Evolutionary conservation across 2,329 filamentous ascomycete genomes (phyloP).

Genomic region (Ophiosphaerella narmari): DNA sequence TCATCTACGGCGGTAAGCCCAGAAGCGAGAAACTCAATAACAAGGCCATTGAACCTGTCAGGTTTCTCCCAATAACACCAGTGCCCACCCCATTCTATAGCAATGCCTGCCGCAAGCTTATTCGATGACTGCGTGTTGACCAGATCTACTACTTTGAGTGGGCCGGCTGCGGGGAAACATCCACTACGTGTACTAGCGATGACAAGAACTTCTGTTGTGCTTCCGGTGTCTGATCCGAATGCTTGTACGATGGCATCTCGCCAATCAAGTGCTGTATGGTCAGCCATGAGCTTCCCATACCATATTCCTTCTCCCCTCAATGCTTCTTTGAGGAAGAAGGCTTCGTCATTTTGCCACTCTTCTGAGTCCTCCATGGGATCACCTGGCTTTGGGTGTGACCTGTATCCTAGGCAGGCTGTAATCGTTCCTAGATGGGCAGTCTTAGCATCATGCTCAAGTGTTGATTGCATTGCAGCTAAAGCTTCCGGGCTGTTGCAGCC

Average conservation of each 20-base stretch:
- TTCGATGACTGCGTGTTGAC: slow-evolving; percentile 13
- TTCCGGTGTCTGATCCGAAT: slow-evolving; percentile 21
- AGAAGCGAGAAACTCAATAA: slow-evolving; percentile 13
- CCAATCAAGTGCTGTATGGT: slow-evolving; percentile 37
- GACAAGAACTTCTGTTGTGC: slow-evolving; percentile 23
- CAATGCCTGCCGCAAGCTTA: slow-evolving; percentile 20
- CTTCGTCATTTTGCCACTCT: slow-evolving; percentile 27
- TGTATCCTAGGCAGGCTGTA: slow-evolving; percentile 29
- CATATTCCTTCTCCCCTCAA: slow-evolving; percentile 32
- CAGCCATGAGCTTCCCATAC: slow-evolving; percentile 37
- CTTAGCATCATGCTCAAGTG: slow-evolving; percentile 14
- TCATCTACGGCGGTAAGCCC: no score
- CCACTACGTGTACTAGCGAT: slow-evolving; percentile 34
- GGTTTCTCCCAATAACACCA: slow-evolving; percentile 41
- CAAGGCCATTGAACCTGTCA: slow-evolving; percentile 27
- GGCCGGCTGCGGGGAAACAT: slow-evolving; percentile 33
- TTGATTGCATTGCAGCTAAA: slow-evolving; percentile 17
- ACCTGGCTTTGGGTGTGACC: slow-evolving; percentile 20
- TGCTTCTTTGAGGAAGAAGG: slow-evolving; percentile 28
- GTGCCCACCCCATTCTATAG: slow-evolving; percentile 34
- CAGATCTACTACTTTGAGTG: slow-evolving; percentile 26
- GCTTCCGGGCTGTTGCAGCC: slow-evolving; percentile 24
- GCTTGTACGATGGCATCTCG: slow-evolving; percentile 23
- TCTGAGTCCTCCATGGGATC: slow-evolving; percentile 12
- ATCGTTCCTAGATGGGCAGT: slow-evolving; percentile 27